Conservation (phyloP, 2,329 filamentous ascomycete species). For the Fusarium domesticum region DNA sequence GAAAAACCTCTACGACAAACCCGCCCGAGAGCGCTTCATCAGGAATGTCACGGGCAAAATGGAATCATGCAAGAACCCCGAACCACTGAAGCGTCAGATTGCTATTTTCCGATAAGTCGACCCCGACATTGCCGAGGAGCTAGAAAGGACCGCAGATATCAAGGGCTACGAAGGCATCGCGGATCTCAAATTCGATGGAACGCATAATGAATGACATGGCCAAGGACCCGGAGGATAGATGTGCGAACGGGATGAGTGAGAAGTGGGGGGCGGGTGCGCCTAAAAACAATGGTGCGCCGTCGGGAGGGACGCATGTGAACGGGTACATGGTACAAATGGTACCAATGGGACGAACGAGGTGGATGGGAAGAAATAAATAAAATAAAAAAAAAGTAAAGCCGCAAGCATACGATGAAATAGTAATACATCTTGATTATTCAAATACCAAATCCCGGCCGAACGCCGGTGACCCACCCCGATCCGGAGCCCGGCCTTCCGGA, state of each 20-base stretch:
- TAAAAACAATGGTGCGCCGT: constrained; percentile 7
- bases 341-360: not conserved
- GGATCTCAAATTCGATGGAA: constrained; percentile 4
- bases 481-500: not conserved
- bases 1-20: constrained; percentile 8
- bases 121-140: constrained; percentile 52
- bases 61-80: constrained; percentile 53
- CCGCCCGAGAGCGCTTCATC: constrained; percentile 46
- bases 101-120: constrained; percentile 63
- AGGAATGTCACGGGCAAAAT: constrained; percentile 61
- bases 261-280: constrained; percentile 5
- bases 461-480: not conserved
- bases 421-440: constrained; percentile 30
- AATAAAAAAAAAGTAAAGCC: not conserved
- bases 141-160: constrained; percentile 60
- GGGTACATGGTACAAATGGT: constrained; percentile 4
- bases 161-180: constrained; percentile 17
- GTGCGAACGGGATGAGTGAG: constrained; percentile 7
- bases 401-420: not conserved
- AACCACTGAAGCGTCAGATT: constrained; percentile 63
- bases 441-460: not conserved
- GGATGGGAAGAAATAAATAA: not conserved
- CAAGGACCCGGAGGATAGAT: constrained; percentile 1
- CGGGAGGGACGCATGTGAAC: not conserved
- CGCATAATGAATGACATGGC: constrained; percentile 12